Evolutionary conservation across 2,329 filamentous ascomycete genomes (phyloP).

Genomic region (Cladophialophora psammophila): DNA sequence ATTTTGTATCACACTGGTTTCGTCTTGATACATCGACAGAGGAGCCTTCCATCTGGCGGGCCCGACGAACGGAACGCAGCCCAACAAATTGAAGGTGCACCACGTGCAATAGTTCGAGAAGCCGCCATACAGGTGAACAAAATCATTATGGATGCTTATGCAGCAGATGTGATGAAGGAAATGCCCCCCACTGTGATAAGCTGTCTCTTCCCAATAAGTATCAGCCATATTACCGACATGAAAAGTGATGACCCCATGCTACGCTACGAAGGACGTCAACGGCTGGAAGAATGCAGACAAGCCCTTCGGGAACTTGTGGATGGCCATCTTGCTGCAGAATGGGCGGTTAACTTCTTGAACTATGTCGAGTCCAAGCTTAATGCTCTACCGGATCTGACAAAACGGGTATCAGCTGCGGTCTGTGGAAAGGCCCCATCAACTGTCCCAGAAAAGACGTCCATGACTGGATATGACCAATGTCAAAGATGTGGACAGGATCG

Average conservation of each 20-base stretch:
- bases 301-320: conserved; percentile 11
- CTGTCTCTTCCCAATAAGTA: conserved; percentile 20
- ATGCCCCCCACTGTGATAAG: conserved; percentile 15
- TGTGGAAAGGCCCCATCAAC: background rate
- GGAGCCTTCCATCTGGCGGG: background rate
- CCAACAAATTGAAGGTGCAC: background rate
- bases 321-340: background rate
- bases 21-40: conserved; percentile 1
- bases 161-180: conserved; percentile 15
- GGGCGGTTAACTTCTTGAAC: conserved; percentile 10
- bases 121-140: conserved; percentile 22
- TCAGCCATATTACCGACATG: conserved; percentile 23
- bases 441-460: background rate
- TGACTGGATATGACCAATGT: background rate
- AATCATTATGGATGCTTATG: conserved; percentile 24
- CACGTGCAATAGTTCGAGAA: conserved; percentile 12
- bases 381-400: background rate
- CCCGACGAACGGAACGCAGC: background rate
- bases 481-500: background rate
- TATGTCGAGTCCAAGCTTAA: background rate
- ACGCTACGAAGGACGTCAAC: conserved; percentile 12
- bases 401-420: background rate
- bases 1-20: conserved; percentile 7
- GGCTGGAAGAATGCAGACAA: conserved; percentile 33
- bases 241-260: conserved; percentile 18